These are phyloP conservation scores for Picea abies DNA, from an alignment of 83 land plant species.

Conservation along the genomic window DNA sequence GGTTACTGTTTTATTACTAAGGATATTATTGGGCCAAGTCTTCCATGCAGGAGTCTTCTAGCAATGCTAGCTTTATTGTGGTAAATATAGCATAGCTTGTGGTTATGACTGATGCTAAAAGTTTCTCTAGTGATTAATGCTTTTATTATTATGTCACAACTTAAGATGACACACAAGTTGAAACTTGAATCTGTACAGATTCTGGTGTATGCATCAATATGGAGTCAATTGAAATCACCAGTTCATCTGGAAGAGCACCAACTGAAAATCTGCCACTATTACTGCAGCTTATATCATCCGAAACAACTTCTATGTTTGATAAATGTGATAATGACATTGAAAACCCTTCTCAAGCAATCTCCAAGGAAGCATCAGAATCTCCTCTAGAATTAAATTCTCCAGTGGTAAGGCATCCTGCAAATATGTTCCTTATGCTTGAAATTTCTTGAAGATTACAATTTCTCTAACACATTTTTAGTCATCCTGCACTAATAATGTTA, in stretches of 20 bases:
- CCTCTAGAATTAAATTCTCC: neutral
- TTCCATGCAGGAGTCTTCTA: neutral
- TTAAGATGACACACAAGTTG: neutral
- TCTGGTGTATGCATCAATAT: neutral
- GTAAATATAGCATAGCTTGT: neutral
- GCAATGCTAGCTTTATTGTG: neutral
- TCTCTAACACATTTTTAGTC: neutral
- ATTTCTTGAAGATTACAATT: neutral
- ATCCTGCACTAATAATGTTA: neutral
- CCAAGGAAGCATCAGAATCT: neutral
- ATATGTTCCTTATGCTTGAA: conserved; percentile 1
- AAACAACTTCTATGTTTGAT: neutral
- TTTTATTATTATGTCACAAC: neutral
- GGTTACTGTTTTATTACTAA: neutral
- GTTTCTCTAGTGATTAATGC: neutral
- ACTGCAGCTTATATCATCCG: conserved; percentile 10
- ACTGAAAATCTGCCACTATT: neutral
- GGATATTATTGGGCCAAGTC: neutral
- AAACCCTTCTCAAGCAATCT: neutral
- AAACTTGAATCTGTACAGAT: neutral
- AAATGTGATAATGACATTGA: neutral
- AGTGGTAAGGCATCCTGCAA: neutral
- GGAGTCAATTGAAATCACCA: neutral
- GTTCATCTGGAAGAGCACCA: neutral
- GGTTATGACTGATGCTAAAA: neutral